These are phyloP conservation scores for Cyberlindnera samutprakarnensis DNA, from an alignment of 805 yeast species.

Conservation along the genomic window DNA sequence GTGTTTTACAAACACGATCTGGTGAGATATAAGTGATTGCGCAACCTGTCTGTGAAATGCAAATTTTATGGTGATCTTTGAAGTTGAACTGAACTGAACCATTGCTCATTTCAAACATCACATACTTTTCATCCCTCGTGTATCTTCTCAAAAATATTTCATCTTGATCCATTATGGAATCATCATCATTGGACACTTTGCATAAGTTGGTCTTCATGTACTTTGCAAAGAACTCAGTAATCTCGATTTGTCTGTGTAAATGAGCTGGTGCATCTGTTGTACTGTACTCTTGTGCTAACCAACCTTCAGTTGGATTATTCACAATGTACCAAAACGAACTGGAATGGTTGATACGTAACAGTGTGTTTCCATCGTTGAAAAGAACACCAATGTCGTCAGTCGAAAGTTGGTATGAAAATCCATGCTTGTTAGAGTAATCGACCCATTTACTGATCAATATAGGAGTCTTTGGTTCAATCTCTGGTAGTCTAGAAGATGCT, in stretches of 20 bases:
- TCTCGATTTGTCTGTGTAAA: constrained; percentile 67
- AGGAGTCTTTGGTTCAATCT: constrained; percentile 36
- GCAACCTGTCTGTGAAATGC: constrained; percentile 69
- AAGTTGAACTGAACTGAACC: constrained; percentile 93
- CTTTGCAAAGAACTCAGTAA: constrained; percentile 80
- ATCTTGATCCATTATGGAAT: constrained; percentile 39
- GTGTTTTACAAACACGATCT: constrained; percentile 60
- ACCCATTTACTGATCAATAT: constrained; percentile 92
- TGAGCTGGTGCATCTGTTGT: constrained; percentile 35
- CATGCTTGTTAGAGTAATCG: constrained; percentile 92
- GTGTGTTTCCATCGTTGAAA: constrained; percentile 78
- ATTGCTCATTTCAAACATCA: constrained; percentile 89
- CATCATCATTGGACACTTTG: constrained; percentile 62
- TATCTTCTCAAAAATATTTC: constrained; percentile 76
- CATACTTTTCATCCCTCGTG: constrained; percentile 69
- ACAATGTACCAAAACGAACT: constrained; percentile 60
- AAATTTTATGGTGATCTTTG: constrained; percentile 87
- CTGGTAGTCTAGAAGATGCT: constrained; percentile 8
- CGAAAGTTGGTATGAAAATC: constrained; percentile 87
- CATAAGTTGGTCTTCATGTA: constrained; percentile 90
- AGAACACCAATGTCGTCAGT: constrained; percentile 87
- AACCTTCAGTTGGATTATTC: constrained; percentile 40
- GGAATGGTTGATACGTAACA: constrained; percentile 61
- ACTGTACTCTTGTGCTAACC: constrained; percentile 44
- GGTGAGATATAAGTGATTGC: constrained; percentile 80